Percentiles rank a stretch among this genome's conserved stretches.
Conservation (phyloP, 2,329 filamentous ascomycete genomes). For the Fusarium sp. region DNA sequence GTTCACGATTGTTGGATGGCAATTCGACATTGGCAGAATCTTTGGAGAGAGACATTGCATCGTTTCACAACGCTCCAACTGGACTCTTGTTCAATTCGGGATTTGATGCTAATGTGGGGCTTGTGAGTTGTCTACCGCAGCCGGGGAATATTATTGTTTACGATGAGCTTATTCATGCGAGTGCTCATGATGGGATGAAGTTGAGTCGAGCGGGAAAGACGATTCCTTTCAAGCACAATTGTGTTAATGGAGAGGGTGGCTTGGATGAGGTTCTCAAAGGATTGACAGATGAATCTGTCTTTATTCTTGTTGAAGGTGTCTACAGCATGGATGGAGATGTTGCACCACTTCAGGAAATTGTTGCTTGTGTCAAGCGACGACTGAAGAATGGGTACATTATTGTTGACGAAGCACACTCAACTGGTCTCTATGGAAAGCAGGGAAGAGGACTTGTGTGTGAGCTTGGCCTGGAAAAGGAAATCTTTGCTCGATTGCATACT, state of each 20-base stretch:
- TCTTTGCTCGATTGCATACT: constrained; percentile 72
- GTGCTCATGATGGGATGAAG: constrained; percentile 81
- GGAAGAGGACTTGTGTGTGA: constrained; percentile 71
- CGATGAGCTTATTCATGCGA: constrained; percentile 83
- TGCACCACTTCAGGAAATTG: constrained; percentile 71
- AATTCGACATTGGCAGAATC: constrained; percentile 59
- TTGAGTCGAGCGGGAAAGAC: constrained; percentile 65
- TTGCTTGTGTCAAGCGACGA: constrained; percentile 65
- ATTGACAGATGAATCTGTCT: constrained; percentile 63
- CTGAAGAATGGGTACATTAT: constrained; percentile 73
- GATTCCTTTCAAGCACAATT: constrained; percentile 70
- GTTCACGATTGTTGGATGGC: constrained; percentile 66
- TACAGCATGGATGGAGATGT: constrained; percentile 90
- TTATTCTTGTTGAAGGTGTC: constrained; percentile 76
- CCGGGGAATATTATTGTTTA: constrained; percentile 74
- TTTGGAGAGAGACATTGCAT: constrained; percentile 61
- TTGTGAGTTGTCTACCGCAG: constrained; percentile 72
- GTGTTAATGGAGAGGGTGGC: constrained; percentile 48
- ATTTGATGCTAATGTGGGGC: constrained; percentile 74
- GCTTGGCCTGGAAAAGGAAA: constrained; percentile 64
- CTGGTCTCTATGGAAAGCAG: constrained; percentile 67
- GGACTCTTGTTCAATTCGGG: constrained; percentile 70
- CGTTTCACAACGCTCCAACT: constrained; percentile 59
- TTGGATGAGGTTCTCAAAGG: constrained; percentile 48
- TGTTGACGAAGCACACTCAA: constrained; percentile 77